Conservation (phyloP, 2,329 filamentous ascomycete species). For the Exophiala aquamarina region DNA sequence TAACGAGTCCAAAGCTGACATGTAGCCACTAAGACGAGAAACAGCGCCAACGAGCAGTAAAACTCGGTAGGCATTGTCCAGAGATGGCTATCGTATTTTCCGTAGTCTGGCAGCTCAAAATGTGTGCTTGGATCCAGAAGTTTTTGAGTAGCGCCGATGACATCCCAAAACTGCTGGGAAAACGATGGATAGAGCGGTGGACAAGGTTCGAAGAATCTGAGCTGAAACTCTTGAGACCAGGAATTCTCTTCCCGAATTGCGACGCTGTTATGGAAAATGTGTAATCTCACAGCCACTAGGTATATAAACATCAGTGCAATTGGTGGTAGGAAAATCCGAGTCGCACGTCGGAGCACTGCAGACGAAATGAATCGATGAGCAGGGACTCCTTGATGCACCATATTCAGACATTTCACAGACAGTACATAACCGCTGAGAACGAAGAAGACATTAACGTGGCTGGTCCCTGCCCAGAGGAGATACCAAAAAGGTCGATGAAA, state of each 20-base stretch:
- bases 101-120: not conserved
- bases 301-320: slow-evolving; percentile 39
- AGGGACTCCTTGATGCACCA: slow-evolving; percentile 35
- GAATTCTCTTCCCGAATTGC: not conserved
- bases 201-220: slow-evolving; percentile 33
- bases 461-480: slow-evolving; percentile 5
- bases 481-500: slow-evolving; percentile 7
- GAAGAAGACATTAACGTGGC: slow-evolving; percentile 39
- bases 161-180: slow-evolving; percentile 37
- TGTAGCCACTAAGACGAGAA: slow-evolving; percentile 39
- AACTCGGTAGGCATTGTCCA: slow-evolving; percentile 48
- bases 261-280: slow-evolving; percentile 15
- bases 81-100: slow-evolving; percentile 43
- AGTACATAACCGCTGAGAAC: slow-evolving; percentile 48
- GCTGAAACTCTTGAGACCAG: not conserved
- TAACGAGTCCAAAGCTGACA: slow-evolving; percentile 34
- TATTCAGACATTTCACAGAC: slow-evolving; percentile 41
- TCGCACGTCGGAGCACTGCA: slow-evolving; percentile 40
- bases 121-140: slow-evolving; percentile 6
- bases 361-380: slow-evolving; percentile 40
- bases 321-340: slow-evolving; percentile 43
- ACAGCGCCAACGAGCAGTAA: slow-evolving; percentile 43
- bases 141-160: slow-evolving; percentile 25
- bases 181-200: slow-evolving; percentile 35
- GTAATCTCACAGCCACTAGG: slow-evolving; percentile 39